Percentiles rank a stretch among this genome's conserved stretches.
phyloP scores from a whole-genome alignment of 1,284 basidiomycete genomes.

The Termitomyces sp. region DNA sequence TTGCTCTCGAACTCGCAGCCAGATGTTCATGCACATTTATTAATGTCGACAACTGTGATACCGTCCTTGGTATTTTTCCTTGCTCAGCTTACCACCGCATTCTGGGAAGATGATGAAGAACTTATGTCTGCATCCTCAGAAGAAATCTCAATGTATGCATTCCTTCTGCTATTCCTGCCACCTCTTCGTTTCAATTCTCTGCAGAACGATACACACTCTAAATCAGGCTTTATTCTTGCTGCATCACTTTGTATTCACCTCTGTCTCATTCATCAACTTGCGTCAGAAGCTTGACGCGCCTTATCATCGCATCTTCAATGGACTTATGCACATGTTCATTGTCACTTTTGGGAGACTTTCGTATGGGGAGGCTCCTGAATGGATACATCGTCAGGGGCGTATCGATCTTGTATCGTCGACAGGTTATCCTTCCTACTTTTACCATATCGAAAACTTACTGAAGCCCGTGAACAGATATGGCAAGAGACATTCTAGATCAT shows the following conservation, averaged over 20 bases:
- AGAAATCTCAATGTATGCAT: slow-evolving; percentile 36
- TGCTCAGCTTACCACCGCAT: slow-evolving; percentile 42
- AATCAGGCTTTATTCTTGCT: slow-evolving; percentile 53
- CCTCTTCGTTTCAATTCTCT: slow-evolving; percentile 8
- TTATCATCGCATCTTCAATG: slow-evolving; percentile 52
- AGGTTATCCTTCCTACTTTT: slow-evolving; percentile 36
- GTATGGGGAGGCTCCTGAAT: slow-evolving; percentile 65
- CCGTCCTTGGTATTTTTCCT: slow-evolving; percentile 59
- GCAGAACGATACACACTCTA: slow-evolving; percentile 46
- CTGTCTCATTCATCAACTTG: slow-evolving; percentile 43
- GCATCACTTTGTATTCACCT: slow-evolving; percentile 52
- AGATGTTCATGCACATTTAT: slow-evolving; percentile 45
- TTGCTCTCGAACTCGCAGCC: slow-evolving; percentile 49
- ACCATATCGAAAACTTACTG: slow-evolving; percentile 15
- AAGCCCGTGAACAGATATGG: slow-evolving; percentile 44
- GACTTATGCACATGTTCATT: slow-evolving; percentile 71
- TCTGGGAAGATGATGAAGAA: slow-evolving; percentile 65
- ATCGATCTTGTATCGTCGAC: slow-evolving; percentile 43
- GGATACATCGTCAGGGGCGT: slow-evolving; percentile 44
- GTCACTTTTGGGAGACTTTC: slow-evolving; percentile 72
- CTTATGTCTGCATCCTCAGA: slow-evolving; percentile 34
- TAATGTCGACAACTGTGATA: slow-evolving; percentile 50
- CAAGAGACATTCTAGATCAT: slow-evolving; percentile 64
- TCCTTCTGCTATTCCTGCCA: neutral
- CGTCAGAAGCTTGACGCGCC: slow-evolving; percentile 51